Evolutionary conservation across 2,329 filamentous ascomycete species (phyloP).

Genomic region (Diaporthe citriasiana): DNA sequence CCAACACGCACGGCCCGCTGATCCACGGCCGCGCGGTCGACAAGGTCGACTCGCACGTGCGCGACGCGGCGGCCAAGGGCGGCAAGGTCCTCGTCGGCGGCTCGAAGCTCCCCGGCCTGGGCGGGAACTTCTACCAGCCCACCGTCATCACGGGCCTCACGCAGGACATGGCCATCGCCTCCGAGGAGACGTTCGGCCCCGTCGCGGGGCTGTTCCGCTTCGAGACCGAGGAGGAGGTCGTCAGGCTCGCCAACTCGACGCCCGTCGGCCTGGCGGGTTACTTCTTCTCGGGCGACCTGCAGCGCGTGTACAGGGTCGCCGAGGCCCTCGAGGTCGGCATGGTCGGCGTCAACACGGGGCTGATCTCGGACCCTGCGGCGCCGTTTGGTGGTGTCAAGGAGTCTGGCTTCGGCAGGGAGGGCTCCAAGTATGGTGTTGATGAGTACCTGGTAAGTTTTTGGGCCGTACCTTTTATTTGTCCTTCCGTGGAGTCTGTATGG

Average conservation of each 20-base stretch:
- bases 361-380: slow-evolving; percentile 70
- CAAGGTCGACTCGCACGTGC: slow-evolving; percentile 85
- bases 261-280: slow-evolving; percentile 94
- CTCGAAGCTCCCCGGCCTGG: slow-evolving; percentile 79
- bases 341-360: slow-evolving; percentile 86
- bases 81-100: slow-evolving; percentile 83
- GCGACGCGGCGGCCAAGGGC: slow-evolving; percentile 83
- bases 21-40: slow-evolving; percentile 86
- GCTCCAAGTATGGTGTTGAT: slow-evolving; percentile 81
- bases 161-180: slow-evolving; percentile 84
- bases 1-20: slow-evolving; percentile 83
- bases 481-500: not conserved
- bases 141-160: slow-evolving; percentile 93
- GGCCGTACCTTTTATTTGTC: not conserved
- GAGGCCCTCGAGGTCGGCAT: slow-evolving; percentile 86
- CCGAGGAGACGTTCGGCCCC: slow-evolving; percentile 96
- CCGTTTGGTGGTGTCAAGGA: slow-evolving; percentile 87
- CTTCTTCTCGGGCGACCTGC: slow-evolving; percentile 82
- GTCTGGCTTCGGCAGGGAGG: slow-evolving; percentile 85
- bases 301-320: slow-evolving; percentile 72
- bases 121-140: slow-evolving; percentile 88
- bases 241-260: slow-evolving; percentile 83
- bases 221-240: slow-evolving; percentile 88
- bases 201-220: slow-evolving; percentile 93
- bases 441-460: slow-evolving; percentile 68